phyloP scores from a whole-genome alignment of 2,329 filamentous ascomycete genomes.

The Pleoardoris graminearum region DNA sequence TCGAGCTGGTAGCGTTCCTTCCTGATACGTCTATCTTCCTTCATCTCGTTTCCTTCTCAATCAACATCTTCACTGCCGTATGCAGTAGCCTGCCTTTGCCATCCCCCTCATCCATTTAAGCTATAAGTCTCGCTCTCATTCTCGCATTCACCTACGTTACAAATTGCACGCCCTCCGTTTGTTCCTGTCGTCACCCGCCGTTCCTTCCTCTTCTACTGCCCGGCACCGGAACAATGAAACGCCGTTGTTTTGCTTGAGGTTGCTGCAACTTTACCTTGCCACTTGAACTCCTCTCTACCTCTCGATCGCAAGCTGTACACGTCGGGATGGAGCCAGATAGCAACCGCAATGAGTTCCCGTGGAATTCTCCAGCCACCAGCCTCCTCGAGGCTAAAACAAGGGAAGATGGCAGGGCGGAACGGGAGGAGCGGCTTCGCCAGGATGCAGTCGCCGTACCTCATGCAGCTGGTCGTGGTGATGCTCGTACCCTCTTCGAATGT shows the following conservation, averaged over 20 bases:
- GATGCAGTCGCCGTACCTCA: no score
- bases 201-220: not conserved
- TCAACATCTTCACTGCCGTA: no score
- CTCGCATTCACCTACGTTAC: not conserved
- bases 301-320: not conserved
- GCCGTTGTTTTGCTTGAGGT: not conserved
- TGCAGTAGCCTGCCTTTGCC: no score
- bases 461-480: no score
- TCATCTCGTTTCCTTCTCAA: not conserved
- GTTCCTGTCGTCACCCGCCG: not conserved
- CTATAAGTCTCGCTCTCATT: not conserved
- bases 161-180: not conserved
- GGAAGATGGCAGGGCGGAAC: not conserved
- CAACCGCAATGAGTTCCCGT: not conserved
- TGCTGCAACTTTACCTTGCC: not conserved
- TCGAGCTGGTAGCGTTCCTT: no score
- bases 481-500: no score
- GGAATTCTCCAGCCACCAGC: not conserved
- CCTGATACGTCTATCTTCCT: not conserved
- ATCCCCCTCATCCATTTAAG: no score
- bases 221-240: not conserved
- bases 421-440: not conserved
- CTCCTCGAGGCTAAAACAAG: not conserved
- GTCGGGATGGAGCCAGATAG: not conserved
- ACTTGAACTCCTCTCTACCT: not conserved